These are phyloP conservation scores for Echinochloa phyllopogon DNA, from an alignment of 176 grass and related monocot genomes.

Conservation along the genomic window DNA sequence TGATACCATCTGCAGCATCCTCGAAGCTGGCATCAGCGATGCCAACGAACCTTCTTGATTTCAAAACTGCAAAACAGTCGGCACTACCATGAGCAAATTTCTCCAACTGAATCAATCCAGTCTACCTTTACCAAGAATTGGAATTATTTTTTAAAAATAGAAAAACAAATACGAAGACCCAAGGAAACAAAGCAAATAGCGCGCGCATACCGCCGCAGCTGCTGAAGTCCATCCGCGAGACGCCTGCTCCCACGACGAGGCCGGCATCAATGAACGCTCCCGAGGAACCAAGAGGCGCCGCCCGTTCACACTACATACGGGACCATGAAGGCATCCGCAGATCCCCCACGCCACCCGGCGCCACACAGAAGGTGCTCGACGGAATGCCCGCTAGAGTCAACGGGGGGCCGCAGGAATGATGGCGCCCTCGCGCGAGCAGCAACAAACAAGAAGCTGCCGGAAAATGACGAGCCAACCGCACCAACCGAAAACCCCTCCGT, in stretches of 20 bases:
- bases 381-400: conserved; percentile 46
- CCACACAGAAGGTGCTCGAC: conserved; percentile 36
- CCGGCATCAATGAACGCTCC: conserved; percentile 7
- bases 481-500: neutral
- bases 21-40: neutral
- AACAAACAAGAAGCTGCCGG: neutral
- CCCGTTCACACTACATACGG: neutral
- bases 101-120: neutral
- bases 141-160: neutral
- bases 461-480: conserved; percentile 26
- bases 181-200: neutral
- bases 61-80: conserved; percentile 47
- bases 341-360: neutral
- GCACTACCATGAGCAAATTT: neutral
- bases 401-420: neutral
- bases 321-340: neutral
- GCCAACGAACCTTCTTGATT: conserved; percentile 35
- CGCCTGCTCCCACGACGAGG: neutral
- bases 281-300: neutral
- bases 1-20: conserved; percentile 14
- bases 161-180: too few relatives aligned
- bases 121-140: neutral
- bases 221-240: conserved; percentile 47
- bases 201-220: conserved; percentile 35
- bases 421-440: neutral